Evolutionary conservation across 2,329 filamentous ascomycete genomes (phyloP).

Genomic region (Tolypocladium tundrense): DNA sequence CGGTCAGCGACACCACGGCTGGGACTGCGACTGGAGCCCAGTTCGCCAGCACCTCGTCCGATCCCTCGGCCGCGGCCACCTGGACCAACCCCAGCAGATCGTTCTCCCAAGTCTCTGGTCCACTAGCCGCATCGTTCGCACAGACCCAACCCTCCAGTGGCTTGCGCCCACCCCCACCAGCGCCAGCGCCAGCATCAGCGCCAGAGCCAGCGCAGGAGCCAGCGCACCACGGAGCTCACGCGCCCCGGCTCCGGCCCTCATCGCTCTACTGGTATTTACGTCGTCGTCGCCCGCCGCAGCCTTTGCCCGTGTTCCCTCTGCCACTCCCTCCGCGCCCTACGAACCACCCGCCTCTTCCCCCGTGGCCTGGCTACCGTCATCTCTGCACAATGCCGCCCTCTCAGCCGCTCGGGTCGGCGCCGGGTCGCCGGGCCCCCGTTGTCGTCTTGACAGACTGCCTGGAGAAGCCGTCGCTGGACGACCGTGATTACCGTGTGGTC

Average conservation of each 20-base stretch:
- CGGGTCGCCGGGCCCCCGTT: conserved; percentile 19
- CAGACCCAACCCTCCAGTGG: conserved; percentile 1
- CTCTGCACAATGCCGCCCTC: conserved; percentile 18
- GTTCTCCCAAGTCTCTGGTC: neutral
- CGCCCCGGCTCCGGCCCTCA: neutral
- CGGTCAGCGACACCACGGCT: neutral
- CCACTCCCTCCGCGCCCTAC: neutral
- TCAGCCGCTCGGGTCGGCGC: conserved; percentile 22
- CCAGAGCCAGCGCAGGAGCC: neutral
- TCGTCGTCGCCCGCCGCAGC: conserved; percentile 1
- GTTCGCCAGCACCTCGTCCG: neutral
- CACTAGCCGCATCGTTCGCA: neutral
- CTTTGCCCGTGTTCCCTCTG: neutral
- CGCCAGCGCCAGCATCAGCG: neutral
- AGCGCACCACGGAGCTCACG: neutral
- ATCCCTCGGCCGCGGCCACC: neutral
- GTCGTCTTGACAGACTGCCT: conserved; percentile 54
- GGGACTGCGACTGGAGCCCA: neutral
- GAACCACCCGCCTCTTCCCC: neutral
- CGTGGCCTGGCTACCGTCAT: neutral
- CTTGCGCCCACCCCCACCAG: neutral
- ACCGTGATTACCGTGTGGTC: conserved; percentile 81
- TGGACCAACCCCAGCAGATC: neutral
- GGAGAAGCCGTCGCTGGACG: conserved; percentile 76
- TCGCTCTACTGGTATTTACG: neutral